phyloP scores from a whole-genome alignment of 2,329 filamentous ascomycete genomes.

The Mariannaea sp. region DNA sequence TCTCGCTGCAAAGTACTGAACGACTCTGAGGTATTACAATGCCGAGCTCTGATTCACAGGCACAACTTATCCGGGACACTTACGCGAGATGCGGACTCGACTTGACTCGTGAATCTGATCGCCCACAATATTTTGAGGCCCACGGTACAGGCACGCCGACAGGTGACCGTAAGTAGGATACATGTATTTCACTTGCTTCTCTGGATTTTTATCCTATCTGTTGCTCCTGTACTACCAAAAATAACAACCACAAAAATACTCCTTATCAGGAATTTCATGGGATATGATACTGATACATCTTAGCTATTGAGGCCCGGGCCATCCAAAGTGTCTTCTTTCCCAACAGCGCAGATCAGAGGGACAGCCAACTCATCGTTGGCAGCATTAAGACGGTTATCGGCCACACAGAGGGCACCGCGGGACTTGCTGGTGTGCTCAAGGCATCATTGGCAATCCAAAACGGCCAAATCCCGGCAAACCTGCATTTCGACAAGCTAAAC shows the following conservation, averaged over 20 bases:
- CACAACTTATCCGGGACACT: neutral
- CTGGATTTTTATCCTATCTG: too few relatives aligned
- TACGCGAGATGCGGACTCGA: constrained; percentile 4
- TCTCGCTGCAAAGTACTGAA: too few relatives aligned
- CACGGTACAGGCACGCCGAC: constrained; percentile 24
- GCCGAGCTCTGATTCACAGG: neutral
- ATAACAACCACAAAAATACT: too few relatives aligned
- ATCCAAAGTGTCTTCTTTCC: neutral
- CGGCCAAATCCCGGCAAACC: neutral
- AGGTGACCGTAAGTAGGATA: constrained; percentile 15
- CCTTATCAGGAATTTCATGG: too few relatives aligned
- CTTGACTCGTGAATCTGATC: neutral
- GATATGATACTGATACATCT: too few relatives aligned
- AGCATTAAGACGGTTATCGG: constrained; percentile 23
- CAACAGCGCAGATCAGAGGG: neutral
- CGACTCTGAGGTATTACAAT: too few relatives aligned
- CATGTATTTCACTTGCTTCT: too few relatives aligned
- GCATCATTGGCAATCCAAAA: neutral
- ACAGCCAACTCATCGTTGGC: constrained; percentile 11
- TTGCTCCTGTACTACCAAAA: too few relatives aligned
- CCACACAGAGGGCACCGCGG: constrained; percentile 16
- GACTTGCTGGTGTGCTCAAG: neutral
- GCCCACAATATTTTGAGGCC: constrained; percentile 15
- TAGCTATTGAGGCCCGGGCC: constrained; percentile 27
- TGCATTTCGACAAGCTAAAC: neutral